Evolutionary conservation across 768 basidiomycete species (phyloP).

Genomic region (Collybiopsis luxurians): DNA sequence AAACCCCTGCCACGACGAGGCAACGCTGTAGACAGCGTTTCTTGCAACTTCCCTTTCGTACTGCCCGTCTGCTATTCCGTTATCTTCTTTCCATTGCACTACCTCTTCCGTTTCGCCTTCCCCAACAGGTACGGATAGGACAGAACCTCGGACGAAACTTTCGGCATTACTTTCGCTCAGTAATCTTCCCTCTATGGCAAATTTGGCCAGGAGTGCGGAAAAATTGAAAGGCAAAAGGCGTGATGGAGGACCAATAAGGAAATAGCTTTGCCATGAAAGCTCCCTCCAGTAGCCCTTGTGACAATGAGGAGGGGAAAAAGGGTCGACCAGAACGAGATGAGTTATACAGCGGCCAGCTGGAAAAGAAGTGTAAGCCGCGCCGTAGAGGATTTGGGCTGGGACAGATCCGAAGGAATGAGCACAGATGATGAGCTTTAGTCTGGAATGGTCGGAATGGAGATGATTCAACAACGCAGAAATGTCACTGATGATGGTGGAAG

Average conservation of each 20-base stretch:
- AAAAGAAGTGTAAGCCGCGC: slow-evolving; percentile 47
- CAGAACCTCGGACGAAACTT: slow-evolving; percentile 29
- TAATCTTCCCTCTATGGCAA: slow-evolving; percentile 32
- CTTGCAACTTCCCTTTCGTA: slow-evolving; percentile 38
- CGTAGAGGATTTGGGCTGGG: slow-evolving; percentile 56
- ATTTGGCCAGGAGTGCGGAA: slow-evolving; percentile 27
- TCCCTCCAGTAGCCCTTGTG: slow-evolving; percentile 43
- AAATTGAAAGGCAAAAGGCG: slow-evolving; percentile 40
- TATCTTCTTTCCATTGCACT: slow-evolving; percentile 38
- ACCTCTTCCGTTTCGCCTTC: slow-evolving; percentile 28
- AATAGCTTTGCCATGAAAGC: slow-evolving; percentile 46
- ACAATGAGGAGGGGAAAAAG: slow-evolving; percentile 44
- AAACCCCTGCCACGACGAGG: slow-evolving; percentile 52
- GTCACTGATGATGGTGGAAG: slow-evolving; percentile 40
- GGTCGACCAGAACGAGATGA: slow-evolving; percentile 45
- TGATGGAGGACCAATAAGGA: slow-evolving; percentile 43
- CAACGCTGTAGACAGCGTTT: slow-evolving; percentile 45
- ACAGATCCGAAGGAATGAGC: slow-evolving; percentile 56
- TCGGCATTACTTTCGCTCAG: slow-evolving; percentile 38
- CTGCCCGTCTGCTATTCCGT: slow-evolving; percentile 40
- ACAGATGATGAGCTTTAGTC: slow-evolving; percentile 46
- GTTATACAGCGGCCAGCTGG: slow-evolving; percentile 44
- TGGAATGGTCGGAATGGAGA: slow-evolving; percentile 40
- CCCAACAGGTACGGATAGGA: slow-evolving; percentile 40
- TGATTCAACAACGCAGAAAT: slow-evolving; percentile 46